Conservation (phyloP, 2,329 filamentous ascomycete genomes). For the Fusarium sp. region DNA sequence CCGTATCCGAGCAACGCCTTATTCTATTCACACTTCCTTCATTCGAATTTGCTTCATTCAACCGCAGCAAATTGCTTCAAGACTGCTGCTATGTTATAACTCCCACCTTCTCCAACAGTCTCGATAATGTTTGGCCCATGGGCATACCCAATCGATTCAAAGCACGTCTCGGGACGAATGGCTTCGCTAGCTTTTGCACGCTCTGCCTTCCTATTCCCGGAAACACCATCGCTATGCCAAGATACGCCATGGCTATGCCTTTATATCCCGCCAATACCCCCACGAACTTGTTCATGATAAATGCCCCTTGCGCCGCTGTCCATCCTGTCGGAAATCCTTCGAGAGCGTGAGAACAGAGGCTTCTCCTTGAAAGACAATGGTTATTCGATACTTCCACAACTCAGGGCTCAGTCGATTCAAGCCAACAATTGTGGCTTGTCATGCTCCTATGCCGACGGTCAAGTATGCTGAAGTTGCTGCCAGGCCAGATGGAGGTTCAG, state of each 20-base stretch:
- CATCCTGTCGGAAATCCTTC: conserved; percentile 54
- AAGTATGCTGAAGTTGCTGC: conserved; percentile 54
- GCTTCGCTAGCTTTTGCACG: conserved; percentile 33
- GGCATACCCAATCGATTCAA: conserved; percentile 39
- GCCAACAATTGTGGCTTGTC: conserved; percentile 54
- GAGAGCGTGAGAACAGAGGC: conserved; percentile 50
- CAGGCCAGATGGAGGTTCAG: conserved; percentile 58
- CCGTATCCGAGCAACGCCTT: conserved; percentile 39
- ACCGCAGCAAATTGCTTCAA: conserved; percentile 36
- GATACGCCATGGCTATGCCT: conserved; percentile 32
- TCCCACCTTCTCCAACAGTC: conserved; percentile 11
- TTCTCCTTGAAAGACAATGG: conserved; percentile 51
- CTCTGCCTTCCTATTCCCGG: conserved; percentile 22
- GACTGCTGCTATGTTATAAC: conserved; percentile 30
- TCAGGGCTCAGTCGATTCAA: conserved; percentile 50
- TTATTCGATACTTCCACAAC: conserved; percentile 51
- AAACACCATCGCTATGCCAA: conserved; percentile 31
- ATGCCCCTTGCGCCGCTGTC: conserved; percentile 50
- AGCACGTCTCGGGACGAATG: conserved; percentile 45
- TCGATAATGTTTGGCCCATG: conserved; percentile 31
- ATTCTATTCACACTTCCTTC: conserved; percentile 31
- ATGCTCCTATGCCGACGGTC: conserved; percentile 54
- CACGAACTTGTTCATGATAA: conserved; percentile 49
- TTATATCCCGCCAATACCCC: conserved; percentile 33
- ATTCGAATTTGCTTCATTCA: conserved; percentile 27